Percentiles rank a stretch among this genome's conserved stretches.
Conservation (phyloP, 78 protist species). For the Protostelium mycophagum region DNA sequence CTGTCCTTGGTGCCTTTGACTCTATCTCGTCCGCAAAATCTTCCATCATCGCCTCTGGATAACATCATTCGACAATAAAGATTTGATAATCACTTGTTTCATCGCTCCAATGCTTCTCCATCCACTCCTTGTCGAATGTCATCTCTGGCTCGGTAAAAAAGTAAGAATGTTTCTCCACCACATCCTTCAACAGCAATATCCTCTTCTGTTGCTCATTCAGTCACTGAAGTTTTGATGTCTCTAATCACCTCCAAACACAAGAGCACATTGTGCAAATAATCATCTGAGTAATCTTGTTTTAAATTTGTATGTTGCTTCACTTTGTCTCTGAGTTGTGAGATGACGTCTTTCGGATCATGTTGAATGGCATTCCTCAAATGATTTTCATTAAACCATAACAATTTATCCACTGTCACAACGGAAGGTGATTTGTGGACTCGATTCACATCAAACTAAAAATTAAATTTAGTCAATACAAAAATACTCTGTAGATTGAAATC, state of each 20-base stretch:
- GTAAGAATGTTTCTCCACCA: neutral
- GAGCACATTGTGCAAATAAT: conserved; percentile 22
- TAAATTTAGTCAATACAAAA: neutral
- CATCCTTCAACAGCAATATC: neutral
- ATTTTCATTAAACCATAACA: conserved; percentile 50
- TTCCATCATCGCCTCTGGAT: neutral
- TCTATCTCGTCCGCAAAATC: neutral
- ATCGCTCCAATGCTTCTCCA: neutral
- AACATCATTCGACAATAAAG: neutral
- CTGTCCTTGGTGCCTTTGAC: neutral
- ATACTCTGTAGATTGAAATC: neutral
- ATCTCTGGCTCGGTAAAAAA: neutral
- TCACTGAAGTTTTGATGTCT: neutral
- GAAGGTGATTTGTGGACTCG: conserved; percentile 37
- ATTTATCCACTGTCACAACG: conserved; percentile 47
- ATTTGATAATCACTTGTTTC: neutral
- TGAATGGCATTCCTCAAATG: conserved; percentile 35
- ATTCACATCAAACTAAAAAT: conserved; percentile 20
- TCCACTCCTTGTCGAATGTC: neutral
- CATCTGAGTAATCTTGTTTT: neutral
- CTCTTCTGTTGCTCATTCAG: neutral
- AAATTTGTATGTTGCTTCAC: neutral
- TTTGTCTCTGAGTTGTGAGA: neutral
- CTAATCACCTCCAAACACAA: conserved; percentile 39
- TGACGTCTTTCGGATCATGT: conserved; percentile 6